Conservation (phyloP, 176 grass and related monocot genomes). For the Aegilops umbellulata region DNA sequence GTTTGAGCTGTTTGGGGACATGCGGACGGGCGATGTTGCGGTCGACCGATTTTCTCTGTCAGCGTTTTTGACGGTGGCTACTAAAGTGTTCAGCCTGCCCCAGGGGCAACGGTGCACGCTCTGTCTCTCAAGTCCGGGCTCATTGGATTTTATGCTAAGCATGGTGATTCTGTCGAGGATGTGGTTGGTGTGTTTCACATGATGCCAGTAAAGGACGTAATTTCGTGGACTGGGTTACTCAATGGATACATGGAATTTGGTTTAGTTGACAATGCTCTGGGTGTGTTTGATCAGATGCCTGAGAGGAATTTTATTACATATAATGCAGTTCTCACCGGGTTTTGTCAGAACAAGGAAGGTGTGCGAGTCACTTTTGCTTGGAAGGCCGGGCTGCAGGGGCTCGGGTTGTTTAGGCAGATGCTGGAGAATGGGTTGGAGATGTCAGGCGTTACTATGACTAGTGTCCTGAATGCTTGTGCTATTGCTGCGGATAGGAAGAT, state of each 20-base stretch:
- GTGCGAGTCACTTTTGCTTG: conserved; percentile 35
- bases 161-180: conserved; percentile 29
- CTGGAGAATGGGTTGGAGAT: conserved; percentile 53
- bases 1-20: conserved; percentile 51
- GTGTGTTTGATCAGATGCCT: conserved; percentile 67
- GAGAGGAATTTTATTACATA: conserved; percentile 58
- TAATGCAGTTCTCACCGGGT: conserved; percentile 62
- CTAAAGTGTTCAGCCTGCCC: conserved; percentile 21
- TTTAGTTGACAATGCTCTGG: conserved; percentile 46
- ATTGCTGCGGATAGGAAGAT: conserved; percentile 52
- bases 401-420: conserved; percentile 48
- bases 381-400: conserved; percentile 38
- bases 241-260: conserved; percentile 72
- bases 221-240: conserved; percentile 66
- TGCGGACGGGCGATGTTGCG: conserved; percentile 27
- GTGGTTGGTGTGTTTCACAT: conserved; percentile 44
- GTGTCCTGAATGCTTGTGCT: conserved; percentile 59
- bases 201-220: conserved; percentile 61
- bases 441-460: conserved; percentile 53
- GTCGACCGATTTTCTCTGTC: conserved; percentile 54
- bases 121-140: conserved; percentile 64
- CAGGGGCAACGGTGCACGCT: conserved; percentile 53
- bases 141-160: conserved; percentile 52
- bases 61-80: conserved; percentile 40
- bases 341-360: conserved; percentile 62